Conservation (phyloP, 306 rosid species). For the Inga oerstediana region DNA sequence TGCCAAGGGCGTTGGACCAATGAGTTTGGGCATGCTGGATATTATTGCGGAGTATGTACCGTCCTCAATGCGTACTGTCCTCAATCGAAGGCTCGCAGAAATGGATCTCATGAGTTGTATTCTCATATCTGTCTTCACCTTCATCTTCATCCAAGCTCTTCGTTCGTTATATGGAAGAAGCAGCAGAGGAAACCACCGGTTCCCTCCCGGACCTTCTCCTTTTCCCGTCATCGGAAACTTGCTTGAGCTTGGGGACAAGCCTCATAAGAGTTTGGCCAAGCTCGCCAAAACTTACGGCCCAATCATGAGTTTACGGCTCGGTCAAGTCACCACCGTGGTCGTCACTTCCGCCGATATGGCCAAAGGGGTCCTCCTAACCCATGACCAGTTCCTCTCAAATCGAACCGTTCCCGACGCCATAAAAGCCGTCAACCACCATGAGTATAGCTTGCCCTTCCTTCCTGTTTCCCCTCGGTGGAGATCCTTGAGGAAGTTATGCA, state of each 20-base stretch:
- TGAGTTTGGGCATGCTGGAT: neutral
- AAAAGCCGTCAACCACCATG: slow-evolving; percentile 32
- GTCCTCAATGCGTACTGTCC: no score
- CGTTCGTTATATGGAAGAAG: neutral
- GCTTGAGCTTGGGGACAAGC: slow-evolving; percentile 51
- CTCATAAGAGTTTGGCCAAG: slow-evolving; percentile 50
- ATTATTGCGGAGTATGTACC: no score
- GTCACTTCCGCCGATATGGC: slow-evolving; percentile 48
- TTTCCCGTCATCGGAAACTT: slow-evolving; percentile 60
- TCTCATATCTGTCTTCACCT: slow-evolving; percentile 14
- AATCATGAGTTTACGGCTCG: slow-evolving; percentile 51
- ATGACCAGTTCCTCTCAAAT: slow-evolving; percentile 46
- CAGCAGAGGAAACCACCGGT: slow-evolving; percentile 2
- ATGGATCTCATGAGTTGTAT: slow-evolving; percentile 30
- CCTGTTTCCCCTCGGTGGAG: slow-evolving; percentile 47
- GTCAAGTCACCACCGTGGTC: slow-evolving; percentile 50
- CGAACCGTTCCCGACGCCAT: slow-evolving; percentile 41
- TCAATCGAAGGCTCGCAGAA: neutral
- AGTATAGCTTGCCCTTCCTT: slow-evolving; percentile 38
- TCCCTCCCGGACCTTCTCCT: slow-evolving; percentile 62
- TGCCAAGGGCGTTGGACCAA: neutral
- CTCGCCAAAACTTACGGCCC: slow-evolving; percentile 54
- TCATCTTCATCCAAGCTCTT: slow-evolving; percentile 22
- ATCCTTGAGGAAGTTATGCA: slow-evolving; percentile 45
- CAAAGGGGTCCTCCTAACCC: slow-evolving; percentile 46